A percentile compares a stretch with the other conserved stretches of the same genome.
Conservation (phyloP, 1,284 basidiomycete species). For the Tremellales sp. region DNA sequence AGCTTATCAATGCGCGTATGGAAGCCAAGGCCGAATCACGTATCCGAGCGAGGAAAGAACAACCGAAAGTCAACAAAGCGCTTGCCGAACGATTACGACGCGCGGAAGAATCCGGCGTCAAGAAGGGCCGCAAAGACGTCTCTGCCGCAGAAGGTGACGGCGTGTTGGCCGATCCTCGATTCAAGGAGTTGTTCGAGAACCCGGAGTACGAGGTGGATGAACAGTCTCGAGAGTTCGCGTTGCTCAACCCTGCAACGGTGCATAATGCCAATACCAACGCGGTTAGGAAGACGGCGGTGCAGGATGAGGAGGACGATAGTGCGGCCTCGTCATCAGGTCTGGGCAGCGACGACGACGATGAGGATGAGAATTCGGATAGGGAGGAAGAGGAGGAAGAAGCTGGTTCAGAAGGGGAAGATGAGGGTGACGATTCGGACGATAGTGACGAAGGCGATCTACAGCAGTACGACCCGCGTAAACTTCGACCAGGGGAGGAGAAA, state of each 20-base stretch:
- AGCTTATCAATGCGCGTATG: conserved; percentile 78
- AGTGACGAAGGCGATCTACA: conserved; percentile 17
- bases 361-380: conserved; percentile 31
- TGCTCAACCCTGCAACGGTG: conserved; percentile 78
- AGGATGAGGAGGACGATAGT: conserved; percentile 84
- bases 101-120: conserved; percentile 61
- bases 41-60: conserved; percentile 73
- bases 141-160: conserved; percentile 44
- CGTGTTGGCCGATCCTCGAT: conserved; percentile 68
- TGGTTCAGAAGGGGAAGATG: conserved; percentile 55
- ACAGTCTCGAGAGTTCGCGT: conserved; percentile 74
- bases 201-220: conserved; percentile 94
- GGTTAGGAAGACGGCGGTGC: conserved; percentile 68
- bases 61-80: conserved; percentile 78
- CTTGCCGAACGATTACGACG: conserved; percentile 80
- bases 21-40: conserved; percentile 89
- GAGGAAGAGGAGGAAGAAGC: conserved; percentile 52
- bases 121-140: conserved; percentile 56
- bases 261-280: conserved; percentile 47
- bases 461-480: conserved; percentile 51
- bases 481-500: conserved; percentile 37
- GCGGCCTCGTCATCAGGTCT: conserved; percentile 69
- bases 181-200: conserved; percentile 86
- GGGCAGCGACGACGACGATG: conserved; percentile 42
- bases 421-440: conserved; percentile 47